Evolutionary conservation across 306 rosid genomes (phyloP), one percentile per base, ranked within the genome.

Genomic region (barrel medic (Medicago truncatula)): DNA sequence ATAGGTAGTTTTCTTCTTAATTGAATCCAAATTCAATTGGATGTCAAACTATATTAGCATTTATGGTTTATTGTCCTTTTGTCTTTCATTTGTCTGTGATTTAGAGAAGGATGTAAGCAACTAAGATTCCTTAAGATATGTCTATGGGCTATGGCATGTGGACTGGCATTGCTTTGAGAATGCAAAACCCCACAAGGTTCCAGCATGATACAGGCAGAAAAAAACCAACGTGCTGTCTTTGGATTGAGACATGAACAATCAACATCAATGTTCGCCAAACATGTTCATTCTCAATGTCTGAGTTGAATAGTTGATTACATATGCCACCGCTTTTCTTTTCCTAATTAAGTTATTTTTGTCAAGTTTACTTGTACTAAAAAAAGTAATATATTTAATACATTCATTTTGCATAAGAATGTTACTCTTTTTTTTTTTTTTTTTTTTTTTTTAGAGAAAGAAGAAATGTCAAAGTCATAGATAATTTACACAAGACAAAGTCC

Each of bases 221-320:
- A 57, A 62, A 47, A 44, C 0, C 28, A 69, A 38, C 52, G 52
- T n/a, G 77, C 31, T 76, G 38, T 76, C 58, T 84, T 73, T 74
- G 76, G 85, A 67, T 83, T 40, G 47, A 40, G 83, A 85, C 79
- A 78, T 75, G 57, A 80, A 15, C 65, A 34, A 70, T 79, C 83
- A 17, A 54, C 70, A 77, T 82, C 83, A 21, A 54, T n/a, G 5
- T 66, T 80, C 39, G 44, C 84, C 65, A 83, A 71, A 78, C 76
- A 59, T 80, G 67, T 76, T 78, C 80, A 60, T 67, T 44, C 78
- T 47, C 50, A 52, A 78, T 69, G 83, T 75, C 70, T 57, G 7
- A 28, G 4, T 3, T 28, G 28, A 25, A 21, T 21, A 9, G 7
- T 56, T 56, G 36, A 57, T 21, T 57, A 57, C 34, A 54, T 54